Base-by-base conservation (phyloP, 2,329 filamentous ascomycete genomes). In the Raffaelea albimanens region DNA sequence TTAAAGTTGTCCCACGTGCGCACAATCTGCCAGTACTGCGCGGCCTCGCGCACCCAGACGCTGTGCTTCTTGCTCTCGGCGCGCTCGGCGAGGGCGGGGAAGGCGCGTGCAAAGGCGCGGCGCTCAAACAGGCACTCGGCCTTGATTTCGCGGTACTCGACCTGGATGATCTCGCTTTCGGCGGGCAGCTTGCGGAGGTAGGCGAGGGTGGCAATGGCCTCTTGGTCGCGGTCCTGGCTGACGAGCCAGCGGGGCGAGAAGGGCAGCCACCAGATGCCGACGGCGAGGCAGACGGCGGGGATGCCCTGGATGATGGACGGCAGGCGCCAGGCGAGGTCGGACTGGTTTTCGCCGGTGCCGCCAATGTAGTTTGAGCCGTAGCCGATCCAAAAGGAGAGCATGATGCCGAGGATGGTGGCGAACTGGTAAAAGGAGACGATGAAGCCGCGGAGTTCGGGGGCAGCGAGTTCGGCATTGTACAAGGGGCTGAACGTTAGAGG, bases 351-450 rank as follows among this genome's bases (percentile, higher is more conserved):
- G 4, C 68, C 68, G 5, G 62, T 68, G 14, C 71, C 71, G 0
- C 61, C 75, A 18, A 74, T 73, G 46, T 70, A 68, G 53, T 70
- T 69, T 52, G 63, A 67, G 19, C 63, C 68, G 44, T 70, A 71
- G 20, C 64, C 66, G 31, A 69, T 59, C 68, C 69, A 73, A 58
- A 70, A 72, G 1, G 65, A 68, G 20, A 75, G 64, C 67, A 72
- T 70, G 45, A 80, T 75, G 18, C 75, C 75, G 25, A 76, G 66
- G 4, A 73, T 76, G 48, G 78, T 82, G 5, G 77, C 75, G 16
- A 85, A 70, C 52, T 83, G 81, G 50, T 85, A 80, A 9, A 84
- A 68, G 5, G 75, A 78, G 14, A 85, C 78, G 2, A 85, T 68
- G 16, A 80, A 74, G 34, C 82, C 82, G 48, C 82, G 69, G n/a